Conservation (phyloP, 164 flowering plant genomes). For the Annona squamosa region DNA sequence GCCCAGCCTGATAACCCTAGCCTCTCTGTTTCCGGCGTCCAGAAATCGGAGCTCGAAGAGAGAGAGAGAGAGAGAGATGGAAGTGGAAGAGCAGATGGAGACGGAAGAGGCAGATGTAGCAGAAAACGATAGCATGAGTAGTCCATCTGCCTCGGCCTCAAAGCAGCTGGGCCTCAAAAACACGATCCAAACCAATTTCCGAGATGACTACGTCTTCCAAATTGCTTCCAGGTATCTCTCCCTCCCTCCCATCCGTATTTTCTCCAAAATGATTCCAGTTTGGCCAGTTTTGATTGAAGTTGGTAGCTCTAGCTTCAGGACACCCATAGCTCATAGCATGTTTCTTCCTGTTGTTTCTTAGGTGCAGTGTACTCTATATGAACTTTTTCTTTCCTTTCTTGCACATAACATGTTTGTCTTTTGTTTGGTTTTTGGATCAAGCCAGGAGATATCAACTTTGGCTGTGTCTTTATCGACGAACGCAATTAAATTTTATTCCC, state of each 20-base stretch:
- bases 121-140: not conserved
- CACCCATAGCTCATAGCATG: too few species aligned
- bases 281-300: too few species aligned
- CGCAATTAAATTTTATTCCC: conserved; percentile 74
- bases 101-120: conserved; percentile 27
- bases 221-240: conserved; percentile 55
- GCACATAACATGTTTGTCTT: conserved; percentile 3
- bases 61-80: conserved; percentile 7
- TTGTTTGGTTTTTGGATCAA: conserved; percentile 14
- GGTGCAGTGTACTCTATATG: not conserved
- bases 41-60: not conserved
- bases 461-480: conserved; percentile 86
- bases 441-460: conserved; percentile 64
- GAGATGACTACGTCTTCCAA: conserved; percentile 88
- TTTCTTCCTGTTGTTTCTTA: not conserved
- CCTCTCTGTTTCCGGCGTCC: too few species aligned
- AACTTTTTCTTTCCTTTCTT: not conserved
- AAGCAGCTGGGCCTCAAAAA: conserved; percentile 61
- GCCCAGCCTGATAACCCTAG: too few species aligned
- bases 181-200: conserved; percentile 88
- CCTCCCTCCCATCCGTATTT: not conserved
- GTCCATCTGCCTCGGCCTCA: conserved; percentile 5
- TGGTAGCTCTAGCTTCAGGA: too few species aligned
- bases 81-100: conserved; percentile 30
- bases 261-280: not conserved